These are phyloP conservation scores for Eudorina sp. DNA, from an alignment of 139 green algal species.

Conservation along the genomic window DNA sequence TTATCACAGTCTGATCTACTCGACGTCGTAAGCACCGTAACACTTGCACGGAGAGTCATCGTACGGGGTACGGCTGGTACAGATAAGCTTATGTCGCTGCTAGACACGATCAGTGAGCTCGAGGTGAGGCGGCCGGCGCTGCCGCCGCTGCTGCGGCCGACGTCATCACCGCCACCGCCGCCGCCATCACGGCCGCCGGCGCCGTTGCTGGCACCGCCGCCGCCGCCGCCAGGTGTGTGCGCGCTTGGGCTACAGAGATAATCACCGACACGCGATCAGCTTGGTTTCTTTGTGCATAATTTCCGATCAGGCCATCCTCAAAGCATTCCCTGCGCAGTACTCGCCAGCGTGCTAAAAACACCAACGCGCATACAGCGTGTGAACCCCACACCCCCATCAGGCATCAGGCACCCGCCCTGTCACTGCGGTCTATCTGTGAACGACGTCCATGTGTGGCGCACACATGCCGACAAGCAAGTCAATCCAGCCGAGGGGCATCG, in stretches of 20 bases:
- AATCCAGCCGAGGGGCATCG: no score
- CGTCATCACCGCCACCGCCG: background rate
- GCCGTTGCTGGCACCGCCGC: background rate
- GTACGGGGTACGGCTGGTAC: background rate
- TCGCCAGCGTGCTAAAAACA: no score
- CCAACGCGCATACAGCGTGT: no score
- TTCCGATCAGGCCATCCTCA: no score
- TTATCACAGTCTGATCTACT: background rate
- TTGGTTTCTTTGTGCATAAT: background rate
- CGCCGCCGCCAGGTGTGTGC: background rate
- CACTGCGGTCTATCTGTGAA: no score
- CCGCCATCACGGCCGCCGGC: no score
- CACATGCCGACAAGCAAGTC: no score
- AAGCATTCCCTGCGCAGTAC: no score
- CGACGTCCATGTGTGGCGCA: no score
- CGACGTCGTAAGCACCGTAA: background rate
- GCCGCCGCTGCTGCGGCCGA: background rate
- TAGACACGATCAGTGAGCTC: background rate
- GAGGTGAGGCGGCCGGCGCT: background rate
- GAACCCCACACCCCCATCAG: no score
- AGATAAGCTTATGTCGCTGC: background rate
- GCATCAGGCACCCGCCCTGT: no score
- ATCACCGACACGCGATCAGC: background rate
- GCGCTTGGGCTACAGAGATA: background rate
- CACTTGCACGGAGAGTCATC: background rate